Conservation (phyloP, 352 stramenopile genomes). For the Phytophthora sp. region DNA sequence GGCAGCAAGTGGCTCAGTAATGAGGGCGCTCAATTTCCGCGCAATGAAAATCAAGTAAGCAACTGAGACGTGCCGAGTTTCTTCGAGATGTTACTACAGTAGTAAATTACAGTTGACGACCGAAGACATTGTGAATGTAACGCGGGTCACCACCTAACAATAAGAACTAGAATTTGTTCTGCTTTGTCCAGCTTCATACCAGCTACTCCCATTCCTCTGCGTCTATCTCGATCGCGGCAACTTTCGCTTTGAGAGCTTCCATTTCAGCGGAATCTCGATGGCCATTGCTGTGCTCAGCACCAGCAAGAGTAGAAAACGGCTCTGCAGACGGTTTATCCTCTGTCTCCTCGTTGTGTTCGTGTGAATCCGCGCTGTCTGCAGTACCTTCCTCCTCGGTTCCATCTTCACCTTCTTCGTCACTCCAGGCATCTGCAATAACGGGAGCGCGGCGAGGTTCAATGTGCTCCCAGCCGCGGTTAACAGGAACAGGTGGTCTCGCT, state of each 20-base stretch:
- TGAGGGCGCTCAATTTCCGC: no score
- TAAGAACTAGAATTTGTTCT: background rate
- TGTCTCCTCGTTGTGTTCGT: constrained; percentile 18
- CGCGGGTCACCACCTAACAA: background rate
- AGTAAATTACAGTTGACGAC: no score
- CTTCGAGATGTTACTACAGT: no score
- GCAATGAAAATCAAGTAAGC: no score
- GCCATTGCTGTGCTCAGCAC: constrained; percentile 11
- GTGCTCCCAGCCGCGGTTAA: constrained; percentile 76
- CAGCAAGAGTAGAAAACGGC: background rate
- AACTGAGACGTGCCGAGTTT: no score
- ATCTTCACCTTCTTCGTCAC: constrained; percentile 65
- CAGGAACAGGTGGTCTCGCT: constrained; percentile 35
- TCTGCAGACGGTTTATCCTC: constrained; percentile 14
- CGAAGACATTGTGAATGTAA: no score
- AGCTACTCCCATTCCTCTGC: constrained; percentile 39
- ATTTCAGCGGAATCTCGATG: constrained; percentile 4
- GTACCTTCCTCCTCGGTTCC: constrained; percentile 27
- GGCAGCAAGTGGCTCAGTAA: no score
- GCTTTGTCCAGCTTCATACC: constrained; percentile 6
- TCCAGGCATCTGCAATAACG: constrained; percentile 75
- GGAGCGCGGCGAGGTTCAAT: constrained; percentile 54
- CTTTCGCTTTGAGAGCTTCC: constrained; percentile 29
- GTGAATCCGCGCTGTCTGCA: constrained; percentile 10
- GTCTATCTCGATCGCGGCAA: constrained; percentile 36